phyloP scores from a whole-genome alignment of 2,329 filamentous ascomycete genomes.

The Coniella vitis region DNA sequence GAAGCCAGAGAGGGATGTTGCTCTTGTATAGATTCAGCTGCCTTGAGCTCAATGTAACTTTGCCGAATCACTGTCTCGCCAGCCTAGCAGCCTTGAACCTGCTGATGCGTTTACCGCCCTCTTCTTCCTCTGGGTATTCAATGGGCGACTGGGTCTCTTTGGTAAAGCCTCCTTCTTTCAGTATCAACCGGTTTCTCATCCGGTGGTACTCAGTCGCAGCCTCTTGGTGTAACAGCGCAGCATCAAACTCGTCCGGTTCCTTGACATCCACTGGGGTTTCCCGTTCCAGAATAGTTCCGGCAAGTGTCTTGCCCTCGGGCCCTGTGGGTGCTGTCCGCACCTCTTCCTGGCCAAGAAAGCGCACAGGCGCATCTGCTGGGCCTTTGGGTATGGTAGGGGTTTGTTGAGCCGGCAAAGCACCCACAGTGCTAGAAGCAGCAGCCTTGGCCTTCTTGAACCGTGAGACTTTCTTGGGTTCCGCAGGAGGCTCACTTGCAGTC shows the following conservation, averaged over 20 bases:
- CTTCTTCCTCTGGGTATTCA: constrained; percentile 62
- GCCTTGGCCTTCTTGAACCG: constrained; percentile 42
- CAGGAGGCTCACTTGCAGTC: constrained; percentile 1
- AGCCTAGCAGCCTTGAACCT: constrained; percentile 67
- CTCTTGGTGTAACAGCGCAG: constrained; percentile 65
- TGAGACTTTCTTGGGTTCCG: constrained; percentile 36
- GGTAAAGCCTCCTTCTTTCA: constrained; percentile 75
- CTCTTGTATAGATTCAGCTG: neutral
- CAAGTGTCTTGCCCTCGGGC: constrained; percentile 49
- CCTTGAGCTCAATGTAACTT: neutral
- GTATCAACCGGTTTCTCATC: constrained; percentile 75
- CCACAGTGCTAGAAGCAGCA: constrained; percentile 18
- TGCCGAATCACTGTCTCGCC: constrained; percentile 35
- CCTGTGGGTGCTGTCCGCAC: constrained; percentile 36
- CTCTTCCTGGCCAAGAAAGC: constrained; percentile 31
- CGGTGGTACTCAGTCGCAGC: constrained; percentile 78
- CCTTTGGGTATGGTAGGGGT: constrained; percentile 26
- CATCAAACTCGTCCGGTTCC: constrained; percentile 62
- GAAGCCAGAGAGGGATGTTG: too few relatives aligned
- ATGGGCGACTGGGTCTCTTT: constrained; percentile 62
- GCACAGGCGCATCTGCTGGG: constrained; percentile 37
- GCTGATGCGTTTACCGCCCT: constrained; percentile 58
- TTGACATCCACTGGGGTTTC: constrained; percentile 28
- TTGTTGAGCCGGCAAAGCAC: neutral
- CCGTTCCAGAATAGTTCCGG: constrained; percentile 53